A percentile compares a stretch with the other conserved stretches of the same genome.
These are phyloP conservation scores for Microstroma glucosiphilum DNA, from an alignment of 1,284 basidiomycete species.

Conservation along the genomic window DNA sequence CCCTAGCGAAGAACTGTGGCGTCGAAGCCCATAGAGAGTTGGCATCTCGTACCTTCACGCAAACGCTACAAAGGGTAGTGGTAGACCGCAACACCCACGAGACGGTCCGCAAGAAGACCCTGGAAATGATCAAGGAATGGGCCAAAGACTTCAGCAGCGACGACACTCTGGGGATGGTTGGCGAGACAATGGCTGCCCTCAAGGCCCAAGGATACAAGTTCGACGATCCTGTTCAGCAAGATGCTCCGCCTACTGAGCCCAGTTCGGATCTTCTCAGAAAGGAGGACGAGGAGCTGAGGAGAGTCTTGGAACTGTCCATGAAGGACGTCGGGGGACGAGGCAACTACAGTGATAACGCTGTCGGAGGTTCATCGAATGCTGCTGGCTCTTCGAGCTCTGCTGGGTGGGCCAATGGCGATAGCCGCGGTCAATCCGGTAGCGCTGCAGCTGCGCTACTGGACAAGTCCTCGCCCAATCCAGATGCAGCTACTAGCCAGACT, in stretches of 20 bases:
- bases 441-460: conserved; percentile 8
- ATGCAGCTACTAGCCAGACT: neutral
- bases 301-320: conserved; percentile 43
- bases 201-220: conserved; percentile 64
- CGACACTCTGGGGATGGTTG: conserved; percentile 74
- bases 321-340: conserved; percentile 42
- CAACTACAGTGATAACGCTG: conserved; percentile 2
- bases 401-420: neutral
- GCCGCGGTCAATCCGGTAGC: neutral
- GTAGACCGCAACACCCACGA: conserved; percentile 87
- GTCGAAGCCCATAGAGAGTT: conserved; percentile 77
- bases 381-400: neutral
- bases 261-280: conserved; percentile 33
- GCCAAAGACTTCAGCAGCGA: conserved; percentile 64
- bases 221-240: neutral
- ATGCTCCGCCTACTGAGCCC: conserved; percentile 12
- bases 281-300: conserved; percentile 48
- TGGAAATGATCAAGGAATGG: conserved; percentile 76
- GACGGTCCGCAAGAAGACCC: conserved; percentile 71
- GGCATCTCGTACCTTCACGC: conserved; percentile 80
- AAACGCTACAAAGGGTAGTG: conserved; percentile 75
- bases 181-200: conserved; percentile 76
- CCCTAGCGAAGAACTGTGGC: conserved; percentile 75
- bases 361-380: conserved; percentile 2
- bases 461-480: conserved; percentile 9